Evolutionary conservation across 257 asterid species (phyloP), one percentile per base, ranked within the genome.

Genomic region (Fraxinus anomala): DNA sequence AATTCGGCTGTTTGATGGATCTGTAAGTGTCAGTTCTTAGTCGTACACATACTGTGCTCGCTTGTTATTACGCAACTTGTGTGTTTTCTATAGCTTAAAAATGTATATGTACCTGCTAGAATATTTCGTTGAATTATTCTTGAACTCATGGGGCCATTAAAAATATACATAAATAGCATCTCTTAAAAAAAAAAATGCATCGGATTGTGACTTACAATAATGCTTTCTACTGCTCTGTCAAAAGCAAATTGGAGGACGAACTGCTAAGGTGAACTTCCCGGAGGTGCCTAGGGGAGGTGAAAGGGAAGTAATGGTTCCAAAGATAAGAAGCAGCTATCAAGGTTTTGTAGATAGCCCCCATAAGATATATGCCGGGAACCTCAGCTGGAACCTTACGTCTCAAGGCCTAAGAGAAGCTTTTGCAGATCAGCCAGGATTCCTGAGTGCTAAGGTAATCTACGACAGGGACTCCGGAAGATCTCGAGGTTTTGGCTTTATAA

Each of bases 281-380:
- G 99, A 93, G 87, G 99, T 95, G 75, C 98, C 98, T 72, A 86
- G 89, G 79, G 98, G 98, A 5, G 97, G 97, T 36, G 99, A 93
- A 76, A 87, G 96, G 79, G 98, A 95, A 90, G 88, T 93, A 33
- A 88, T 86, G 88, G 82, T 74, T 70, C 85, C 94, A 76, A 89
- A 86, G 90, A 85, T 88, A 72, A 82, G 90, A 79, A 87, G 89
- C 88, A 86, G 89, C 88, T 33, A 88, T 72, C 91, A 89, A 76
- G 91, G 94, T n/a, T 93, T 83, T 51, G 87, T 89, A 9, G 97
- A 95, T 67, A 91, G 91, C 85, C 96, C 96, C 13, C 85, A 91
- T 80, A 95, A 90, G 81, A 72, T 93, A 70, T 93, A 95, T 47
- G 97, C 94, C 1, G 92, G 97, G 74, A 95, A 95, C 80, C 93